Conservation (phyloP, 169 alveolate species). For the Eimeria tenella region DNA sequence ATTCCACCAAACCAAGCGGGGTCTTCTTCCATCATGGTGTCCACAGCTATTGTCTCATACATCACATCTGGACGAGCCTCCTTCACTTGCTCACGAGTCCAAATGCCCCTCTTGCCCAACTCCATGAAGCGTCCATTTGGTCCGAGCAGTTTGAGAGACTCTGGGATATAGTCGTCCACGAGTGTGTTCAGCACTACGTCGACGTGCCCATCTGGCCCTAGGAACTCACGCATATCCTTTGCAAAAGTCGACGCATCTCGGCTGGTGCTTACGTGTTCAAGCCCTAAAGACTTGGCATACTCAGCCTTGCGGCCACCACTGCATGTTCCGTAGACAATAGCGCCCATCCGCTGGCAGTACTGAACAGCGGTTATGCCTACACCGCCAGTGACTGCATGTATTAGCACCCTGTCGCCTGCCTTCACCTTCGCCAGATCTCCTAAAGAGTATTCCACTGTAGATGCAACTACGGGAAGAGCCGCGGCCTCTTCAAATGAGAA, state of each 20-base stretch:
- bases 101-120: constrained; percentile 85
- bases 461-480: constrained; percentile 84
- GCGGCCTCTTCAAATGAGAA: constrained; percentile 82
- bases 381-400: constrained; percentile 87
- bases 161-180: constrained; percentile 80
- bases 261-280: constrained; percentile 81
- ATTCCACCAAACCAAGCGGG: constrained; percentile 82
- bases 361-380: constrained; percentile 86
- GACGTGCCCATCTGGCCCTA: constrained; percentile 73
- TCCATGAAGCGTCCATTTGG: constrained; percentile 87
- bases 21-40: constrained; percentile 82
- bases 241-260: constrained; percentile 81
- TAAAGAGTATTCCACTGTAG: constrained; percentile 84
- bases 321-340: constrained; percentile 84
- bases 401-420: constrained; percentile 81
- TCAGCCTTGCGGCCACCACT: constrained; percentile 83
- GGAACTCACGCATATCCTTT: constrained; percentile 81
- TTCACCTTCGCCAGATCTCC: constrained; percentile 85
- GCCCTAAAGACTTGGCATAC: constrained; percentile 78
- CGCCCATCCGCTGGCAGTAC: constrained; percentile 84
- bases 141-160: constrained; percentile 80
- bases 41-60: constrained; percentile 83
- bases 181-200: constrained; percentile 86
- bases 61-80: constrained; percentile 81
- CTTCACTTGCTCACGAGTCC: constrained; percentile 79